phyloP scores from a whole-genome alignment of 345 rosid genomes.

The Populus deltoides region DNA sequence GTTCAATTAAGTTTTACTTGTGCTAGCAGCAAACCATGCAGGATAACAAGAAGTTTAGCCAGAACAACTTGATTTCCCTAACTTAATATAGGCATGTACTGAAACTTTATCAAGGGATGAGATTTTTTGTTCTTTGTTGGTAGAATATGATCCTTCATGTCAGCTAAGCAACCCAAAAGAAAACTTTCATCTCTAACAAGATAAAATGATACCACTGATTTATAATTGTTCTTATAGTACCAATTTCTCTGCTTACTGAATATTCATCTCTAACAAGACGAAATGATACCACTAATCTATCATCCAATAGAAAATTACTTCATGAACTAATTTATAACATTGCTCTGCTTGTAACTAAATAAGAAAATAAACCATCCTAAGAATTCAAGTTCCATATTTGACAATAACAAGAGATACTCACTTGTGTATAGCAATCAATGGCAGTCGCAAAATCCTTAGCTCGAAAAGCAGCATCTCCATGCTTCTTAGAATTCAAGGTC shows the following conservation, averaged over 20 bases:
- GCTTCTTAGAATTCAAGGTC: constrained; percentile 81
- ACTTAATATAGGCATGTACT: not conserved
- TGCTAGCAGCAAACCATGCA: not conserved
- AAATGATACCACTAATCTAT: too few species aligned
- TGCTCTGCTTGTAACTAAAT: not conserved
- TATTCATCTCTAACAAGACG: too few species aligned
- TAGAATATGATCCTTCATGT: not conserved
- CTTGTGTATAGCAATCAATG: constrained; percentile 77
- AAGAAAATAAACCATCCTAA: not conserved
- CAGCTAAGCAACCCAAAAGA: not conserved
- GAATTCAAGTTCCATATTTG: not conserved
- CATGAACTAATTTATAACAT: not conserved
- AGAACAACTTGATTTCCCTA: not conserved
- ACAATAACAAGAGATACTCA: constrained; percentile 14
- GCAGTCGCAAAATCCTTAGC: constrained; percentile 77
- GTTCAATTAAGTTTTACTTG: not conserved
- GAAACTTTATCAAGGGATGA: not conserved
- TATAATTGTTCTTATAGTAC: not conserved
- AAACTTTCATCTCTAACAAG: not conserved
- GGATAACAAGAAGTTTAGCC: not conserved
- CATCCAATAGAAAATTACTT: too few species aligned
- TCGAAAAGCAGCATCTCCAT: constrained; percentile 86
- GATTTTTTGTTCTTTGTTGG: not conserved
- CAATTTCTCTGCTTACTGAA: not conserved
- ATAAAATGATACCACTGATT: not conserved